phyloP scores from a whole-genome alignment of 2,329 filamentous ascomycete genomes.

The Aspergillus sp. region DNA sequence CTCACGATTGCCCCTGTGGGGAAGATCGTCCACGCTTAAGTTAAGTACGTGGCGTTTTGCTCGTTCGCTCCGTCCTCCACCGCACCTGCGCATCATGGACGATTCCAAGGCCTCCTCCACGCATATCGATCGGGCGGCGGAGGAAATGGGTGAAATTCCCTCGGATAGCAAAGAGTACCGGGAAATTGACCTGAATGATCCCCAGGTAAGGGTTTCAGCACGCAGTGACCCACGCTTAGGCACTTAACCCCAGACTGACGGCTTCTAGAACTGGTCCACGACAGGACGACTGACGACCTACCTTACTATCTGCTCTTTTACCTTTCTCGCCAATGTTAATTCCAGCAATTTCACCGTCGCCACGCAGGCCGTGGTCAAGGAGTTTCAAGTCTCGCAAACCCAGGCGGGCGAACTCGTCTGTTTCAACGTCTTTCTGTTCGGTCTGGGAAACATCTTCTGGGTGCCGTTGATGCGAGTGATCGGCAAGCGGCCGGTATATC shows the following conservation, averaged over 20 bases:
- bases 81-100: not conserved
- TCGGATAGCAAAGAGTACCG: not conserved
- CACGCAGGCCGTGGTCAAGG: slow-evolving; percentile 29
- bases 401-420: slow-evolving; percentile 25
- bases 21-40: too few species aligned
- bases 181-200: slow-evolving; percentile 15
- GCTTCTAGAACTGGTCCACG: slow-evolving; percentile 22
- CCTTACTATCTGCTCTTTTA: slow-evolving; percentile 39
- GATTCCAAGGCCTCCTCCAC: not conserved
- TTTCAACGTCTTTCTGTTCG: slow-evolving; percentile 28
- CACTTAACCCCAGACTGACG: not conserved
- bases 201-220: slow-evolving; percentile 13
- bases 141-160: not conserved
- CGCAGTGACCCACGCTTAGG: not conserved
- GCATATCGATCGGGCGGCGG: slow-evolving; percentile 5
- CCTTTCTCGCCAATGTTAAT: slow-evolving; percentile 42
- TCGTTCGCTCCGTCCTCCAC: too few species aligned
- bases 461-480: slow-evolving; percentile 26
- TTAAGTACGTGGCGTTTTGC: too few species aligned
- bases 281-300: slow-evolving; percentile 27
- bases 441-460: slow-evolving; percentile 26
- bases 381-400: slow-evolving; percentile 27
- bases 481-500: slow-evolving; percentile 40
- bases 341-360: slow-evolving; percentile 41
- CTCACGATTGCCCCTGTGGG: too few species aligned